Evolutionary conservation across 148 eudicot species (phyloP).

Genomic region (Rhododendron ovatum): DNA sequence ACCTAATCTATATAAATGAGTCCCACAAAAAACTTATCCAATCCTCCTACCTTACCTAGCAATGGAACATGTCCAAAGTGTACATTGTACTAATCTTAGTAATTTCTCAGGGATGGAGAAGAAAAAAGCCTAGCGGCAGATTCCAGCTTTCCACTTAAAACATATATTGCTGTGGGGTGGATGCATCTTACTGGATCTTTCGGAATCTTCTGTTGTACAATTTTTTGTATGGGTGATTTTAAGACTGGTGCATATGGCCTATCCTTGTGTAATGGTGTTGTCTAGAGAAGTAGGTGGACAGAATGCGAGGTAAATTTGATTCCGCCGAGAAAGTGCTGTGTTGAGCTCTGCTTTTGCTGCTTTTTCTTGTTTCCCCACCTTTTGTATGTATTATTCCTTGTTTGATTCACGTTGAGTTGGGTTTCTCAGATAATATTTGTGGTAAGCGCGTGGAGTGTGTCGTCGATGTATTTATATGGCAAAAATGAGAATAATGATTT

Average conservation of each 20-base stretch:
- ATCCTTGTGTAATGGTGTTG: conserved; percentile 6
- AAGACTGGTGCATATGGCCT: neutral
- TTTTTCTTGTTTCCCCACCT: conserved; percentile 8
- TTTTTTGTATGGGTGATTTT: neutral
- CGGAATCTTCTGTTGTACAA: neutral
- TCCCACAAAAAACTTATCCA: neutral
- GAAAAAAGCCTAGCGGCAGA: conserved; percentile 81
- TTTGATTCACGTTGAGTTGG: conserved; percentile 26
- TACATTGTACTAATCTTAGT: neutral
- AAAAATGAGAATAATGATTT: neutral
- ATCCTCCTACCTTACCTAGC: neutral
- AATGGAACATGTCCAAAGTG: neutral
- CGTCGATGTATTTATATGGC: neutral
- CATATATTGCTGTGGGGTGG: neutral
- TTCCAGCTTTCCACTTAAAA: conserved; percentile 65
- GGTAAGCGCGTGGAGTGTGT: neutral
- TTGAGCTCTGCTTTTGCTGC: conserved; percentile 17
- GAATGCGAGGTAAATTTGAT: neutral
- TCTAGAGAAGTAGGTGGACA: conserved; percentile 11
- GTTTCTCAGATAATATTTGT: conserved; percentile 17
- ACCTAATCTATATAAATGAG: neutral
- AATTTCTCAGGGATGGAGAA: conserved; percentile 82
- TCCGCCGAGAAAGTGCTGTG: neutral
- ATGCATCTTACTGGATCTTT: conserved; percentile 10
- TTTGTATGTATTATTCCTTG: conserved; percentile 40